phyloP scores from a whole-genome alignment of 2,329 filamentous ascomycete species.

The Nemania sp. region DNA sequence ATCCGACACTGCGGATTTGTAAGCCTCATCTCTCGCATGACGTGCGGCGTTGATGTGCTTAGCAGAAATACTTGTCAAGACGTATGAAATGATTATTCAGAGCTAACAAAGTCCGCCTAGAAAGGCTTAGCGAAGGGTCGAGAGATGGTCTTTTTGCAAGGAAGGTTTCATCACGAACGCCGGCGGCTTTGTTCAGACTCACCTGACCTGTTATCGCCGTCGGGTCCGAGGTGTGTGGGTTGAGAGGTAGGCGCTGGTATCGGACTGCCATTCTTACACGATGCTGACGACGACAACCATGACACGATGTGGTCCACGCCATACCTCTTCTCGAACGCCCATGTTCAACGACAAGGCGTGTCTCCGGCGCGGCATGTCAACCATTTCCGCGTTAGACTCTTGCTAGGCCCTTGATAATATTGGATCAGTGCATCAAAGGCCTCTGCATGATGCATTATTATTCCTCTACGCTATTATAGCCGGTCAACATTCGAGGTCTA shows the following conservation, averaged over 20 bases:
- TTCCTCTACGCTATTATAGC: constrained; percentile 18
- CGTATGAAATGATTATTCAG: constrained; percentile 23
- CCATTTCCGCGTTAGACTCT: constrained; percentile 22
- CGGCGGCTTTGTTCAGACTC: constrained; percentile 5
- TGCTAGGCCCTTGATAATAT: constrained; percentile 29
- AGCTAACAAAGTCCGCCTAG: constrained; percentile 4
- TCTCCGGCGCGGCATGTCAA: constrained; percentile 10
- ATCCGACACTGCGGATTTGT: constrained; percentile 15
- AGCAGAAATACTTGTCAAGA: constrained; percentile 6
- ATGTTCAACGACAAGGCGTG: constrained; percentile 5
- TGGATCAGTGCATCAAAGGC: constrained; percentile 22
- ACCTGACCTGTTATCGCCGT: constrained; percentile 9
- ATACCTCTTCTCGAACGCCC: constrained; percentile 8
- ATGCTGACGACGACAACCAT: constrained; percentile 27
- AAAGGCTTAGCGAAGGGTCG: constrained; percentile 7
- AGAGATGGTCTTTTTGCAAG: constrained; percentile 5
- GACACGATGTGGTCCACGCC: constrained; percentile 11
- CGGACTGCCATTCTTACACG: constrained; percentile 11
- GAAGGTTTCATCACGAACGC: constrained; percentile 11
- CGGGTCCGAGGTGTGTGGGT: background rate
- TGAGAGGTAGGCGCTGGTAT: constrained; percentile 13
- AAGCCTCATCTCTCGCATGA: constrained; percentile 10
- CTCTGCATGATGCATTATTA: constrained; percentile 19
- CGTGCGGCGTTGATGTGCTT: constrained; percentile 7
- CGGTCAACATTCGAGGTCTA: constrained; percentile 3